Conservation (phyloP, 768 basidiomycete species). For the Pisolithus sp. region DNA sequence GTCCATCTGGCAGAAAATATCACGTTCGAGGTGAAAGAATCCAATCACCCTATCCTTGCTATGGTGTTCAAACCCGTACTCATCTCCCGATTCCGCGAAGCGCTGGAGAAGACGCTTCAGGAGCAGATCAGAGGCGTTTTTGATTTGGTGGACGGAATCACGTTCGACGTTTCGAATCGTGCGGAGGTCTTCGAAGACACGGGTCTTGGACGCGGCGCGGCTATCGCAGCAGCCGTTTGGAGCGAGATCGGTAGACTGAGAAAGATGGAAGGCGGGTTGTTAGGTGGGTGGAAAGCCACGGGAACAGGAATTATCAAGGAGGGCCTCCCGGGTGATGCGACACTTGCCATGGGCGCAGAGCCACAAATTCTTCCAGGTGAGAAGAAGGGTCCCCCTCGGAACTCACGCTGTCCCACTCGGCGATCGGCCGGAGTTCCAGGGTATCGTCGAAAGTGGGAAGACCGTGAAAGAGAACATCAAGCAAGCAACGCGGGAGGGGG, state of each 20-base stretch:
- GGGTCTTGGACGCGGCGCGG: constrained; percentile 44
- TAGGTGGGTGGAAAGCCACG: constrained; percentile 47
- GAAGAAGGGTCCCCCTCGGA: constrained; percentile 62
- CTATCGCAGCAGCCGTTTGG: constrained; percentile 58
- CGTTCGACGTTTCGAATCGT: constrained; percentile 53
- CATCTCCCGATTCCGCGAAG: constrained; percentile 48
- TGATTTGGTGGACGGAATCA: constrained; percentile 48
- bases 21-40: constrained; percentile 47
- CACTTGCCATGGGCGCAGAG: constrained; percentile 64
- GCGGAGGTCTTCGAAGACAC: constrained; percentile 61
- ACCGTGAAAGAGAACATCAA: constrained; percentile 29
- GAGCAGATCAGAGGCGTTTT: constrained; percentile 48
- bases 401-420: constrained; percentile 37
- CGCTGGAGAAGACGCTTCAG: constrained; percentile 51
- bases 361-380: constrained; percentile 66
- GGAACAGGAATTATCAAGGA: constrained; percentile 60
- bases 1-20: constrained; percentile 55
- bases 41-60: constrained; percentile 57
- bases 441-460: neutral
- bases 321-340: constrained; percentile 28
- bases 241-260: constrained; percentile 60
- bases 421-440: constrained; percentile 5
- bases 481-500: constrained; percentile 29
- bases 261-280: constrained; percentile 28
- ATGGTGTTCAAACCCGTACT: constrained; percentile 61